A percentile compares a stretch with the other conserved stretches of the same genome.
phyloP scores from a whole-genome alignment of 2,329 filamentous ascomycete genomes.

The Neofusicoccum ribis region DNA sequence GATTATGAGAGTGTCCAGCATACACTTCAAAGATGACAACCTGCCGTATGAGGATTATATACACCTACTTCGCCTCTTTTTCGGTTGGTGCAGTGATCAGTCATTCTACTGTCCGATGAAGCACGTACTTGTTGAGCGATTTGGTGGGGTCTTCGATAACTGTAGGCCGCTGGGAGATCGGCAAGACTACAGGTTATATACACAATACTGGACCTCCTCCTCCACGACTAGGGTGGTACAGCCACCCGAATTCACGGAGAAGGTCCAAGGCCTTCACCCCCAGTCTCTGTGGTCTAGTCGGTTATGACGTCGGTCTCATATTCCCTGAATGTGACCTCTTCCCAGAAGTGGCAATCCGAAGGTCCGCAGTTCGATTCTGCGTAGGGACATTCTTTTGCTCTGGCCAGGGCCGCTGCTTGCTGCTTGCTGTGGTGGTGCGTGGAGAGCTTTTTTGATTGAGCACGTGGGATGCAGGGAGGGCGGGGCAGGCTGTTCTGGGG shows the following conservation, averaged over 20 bases:
- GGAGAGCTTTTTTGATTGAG: not conserved
- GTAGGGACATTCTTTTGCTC: slow-evolving; percentile 14
- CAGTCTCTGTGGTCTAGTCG: slow-evolving; percentile 18
- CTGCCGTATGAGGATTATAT: too few species aligned
- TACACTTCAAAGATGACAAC: too few species aligned
- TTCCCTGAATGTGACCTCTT: slow-evolving; percentile 1
- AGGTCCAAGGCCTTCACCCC: not conserved
- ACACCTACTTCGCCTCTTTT: too few species aligned
- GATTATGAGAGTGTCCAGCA: too few species aligned
- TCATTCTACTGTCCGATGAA: too few species aligned
- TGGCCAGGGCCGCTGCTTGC: not conserved
- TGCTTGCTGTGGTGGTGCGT: not conserved
- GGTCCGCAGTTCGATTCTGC: slow-evolving; percentile 17
- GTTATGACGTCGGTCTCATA: slow-evolving; percentile 21
- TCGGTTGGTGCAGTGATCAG: too few species aligned
- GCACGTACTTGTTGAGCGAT: too few species aligned
- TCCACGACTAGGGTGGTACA: not conserved
- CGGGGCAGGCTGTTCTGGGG: too few species aligned
- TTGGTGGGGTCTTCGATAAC: too few species aligned
- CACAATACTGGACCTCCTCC: not conserved
- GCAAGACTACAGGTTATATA: too few species aligned
- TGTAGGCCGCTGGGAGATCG: too few species aligned
- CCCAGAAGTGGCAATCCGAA: slow-evolving; percentile 16
- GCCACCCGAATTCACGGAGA: not conserved
- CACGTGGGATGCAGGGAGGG: too few species aligned